phyloP scores from a whole-genome alignment of 2,329 filamentous ascomycete genomes.

The Daldinia sp. region DNA sequence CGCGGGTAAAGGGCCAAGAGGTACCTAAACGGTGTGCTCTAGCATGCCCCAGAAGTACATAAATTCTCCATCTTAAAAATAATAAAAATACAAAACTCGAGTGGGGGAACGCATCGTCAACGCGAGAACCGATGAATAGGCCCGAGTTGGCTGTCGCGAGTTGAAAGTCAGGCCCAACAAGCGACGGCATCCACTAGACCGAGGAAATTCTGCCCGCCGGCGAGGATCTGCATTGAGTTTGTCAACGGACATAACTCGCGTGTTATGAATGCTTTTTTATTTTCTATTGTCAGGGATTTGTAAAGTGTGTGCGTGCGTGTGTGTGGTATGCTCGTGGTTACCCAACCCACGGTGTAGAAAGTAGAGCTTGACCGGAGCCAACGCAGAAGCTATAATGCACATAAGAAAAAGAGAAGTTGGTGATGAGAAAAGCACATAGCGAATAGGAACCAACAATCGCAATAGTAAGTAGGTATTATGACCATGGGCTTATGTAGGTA shows the following conservation, averaged over 20 bases:
- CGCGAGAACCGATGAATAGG: conserved; percentile 41
- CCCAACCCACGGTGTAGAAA: conserved; percentile 38
- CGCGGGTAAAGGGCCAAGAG: conserved; percentile 40
- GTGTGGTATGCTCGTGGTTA: conserved; percentile 31
- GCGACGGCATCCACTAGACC: conserved; percentile 40
- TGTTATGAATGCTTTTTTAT: conserved; percentile 5
- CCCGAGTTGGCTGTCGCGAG: conserved; percentile 35
- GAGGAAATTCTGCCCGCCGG: conserved; percentile 14
- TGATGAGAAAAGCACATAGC: conserved; percentile 3
- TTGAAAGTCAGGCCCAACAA: conserved; percentile 34
- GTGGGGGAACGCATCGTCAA: conserved; percentile 40
- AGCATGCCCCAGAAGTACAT: conserved; percentile 25
- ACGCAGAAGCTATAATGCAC: conserved; percentile 8
- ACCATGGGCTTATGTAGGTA: neutral
- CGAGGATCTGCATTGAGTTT: conserved; percentile 16
- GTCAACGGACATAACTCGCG: conserved; percentile 20
- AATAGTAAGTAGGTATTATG: conserved; percentile 2
- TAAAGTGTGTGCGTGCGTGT: conserved; percentile 6
- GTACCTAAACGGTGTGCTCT: conserved; percentile 23
- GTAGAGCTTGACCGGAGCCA: conserved; percentile 16
- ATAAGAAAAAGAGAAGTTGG: conserved; percentile 16
- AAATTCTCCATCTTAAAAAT: conserved; percentile 31
- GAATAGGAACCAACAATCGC: neutral
- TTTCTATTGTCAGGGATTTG: conserved; percentile 20
- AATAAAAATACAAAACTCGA: conserved; percentile 25